These are phyloP conservation scores for Hirsutella minnesotensis DNA, from an alignment of 2,329 filamentous ascomycete genomes.

Conservation along the genomic window DNA sequence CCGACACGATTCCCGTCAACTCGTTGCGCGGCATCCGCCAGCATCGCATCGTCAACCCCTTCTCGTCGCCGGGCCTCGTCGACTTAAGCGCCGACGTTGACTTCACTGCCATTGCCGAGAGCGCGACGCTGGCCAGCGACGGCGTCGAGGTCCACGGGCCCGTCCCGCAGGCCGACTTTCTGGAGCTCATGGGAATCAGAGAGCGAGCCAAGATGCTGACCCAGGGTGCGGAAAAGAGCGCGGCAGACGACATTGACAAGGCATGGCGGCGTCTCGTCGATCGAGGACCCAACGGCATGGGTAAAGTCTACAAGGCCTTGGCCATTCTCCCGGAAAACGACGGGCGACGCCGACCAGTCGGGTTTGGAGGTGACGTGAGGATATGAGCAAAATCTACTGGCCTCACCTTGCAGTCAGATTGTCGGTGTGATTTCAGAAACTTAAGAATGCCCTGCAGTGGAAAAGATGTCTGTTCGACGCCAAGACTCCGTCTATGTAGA, in stretches of 20 bases:
- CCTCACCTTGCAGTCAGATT: no score
- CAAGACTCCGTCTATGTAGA: no score
- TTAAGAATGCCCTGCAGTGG: not conserved
- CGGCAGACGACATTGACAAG: constrained; percentile 51
- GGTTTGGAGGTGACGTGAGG: constrained; percentile 67
- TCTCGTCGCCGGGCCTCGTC: constrained; percentile 67
- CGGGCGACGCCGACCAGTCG: constrained; percentile 66
- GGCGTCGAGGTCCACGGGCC: constrained; percentile 89
- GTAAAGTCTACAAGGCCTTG: constrained; percentile 85
- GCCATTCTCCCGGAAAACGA: constrained; percentile 76
- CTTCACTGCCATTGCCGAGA: constrained; percentile 75
- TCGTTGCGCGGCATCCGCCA: constrained; percentile 78
- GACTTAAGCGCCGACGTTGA: constrained; percentile 92
- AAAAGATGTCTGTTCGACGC: not conserved
- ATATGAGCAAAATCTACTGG: not conserved
- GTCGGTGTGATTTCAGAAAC: no score
- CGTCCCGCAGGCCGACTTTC: constrained; percentile 71
- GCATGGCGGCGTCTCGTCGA: constrained; percentile 81
- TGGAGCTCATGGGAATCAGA: constrained; percentile 70
- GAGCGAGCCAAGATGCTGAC: constrained; percentile 62
- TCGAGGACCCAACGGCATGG: constrained; percentile 74
- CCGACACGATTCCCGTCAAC: constrained; percentile 68
- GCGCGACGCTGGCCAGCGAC: constrained; percentile 61
- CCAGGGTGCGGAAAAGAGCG: constrained; percentile 32
- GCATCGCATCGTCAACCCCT: constrained; percentile 68